Conservation (phyloP, 2,329 filamentous ascomycete species). For the Monosporascus sp. region DNA sequence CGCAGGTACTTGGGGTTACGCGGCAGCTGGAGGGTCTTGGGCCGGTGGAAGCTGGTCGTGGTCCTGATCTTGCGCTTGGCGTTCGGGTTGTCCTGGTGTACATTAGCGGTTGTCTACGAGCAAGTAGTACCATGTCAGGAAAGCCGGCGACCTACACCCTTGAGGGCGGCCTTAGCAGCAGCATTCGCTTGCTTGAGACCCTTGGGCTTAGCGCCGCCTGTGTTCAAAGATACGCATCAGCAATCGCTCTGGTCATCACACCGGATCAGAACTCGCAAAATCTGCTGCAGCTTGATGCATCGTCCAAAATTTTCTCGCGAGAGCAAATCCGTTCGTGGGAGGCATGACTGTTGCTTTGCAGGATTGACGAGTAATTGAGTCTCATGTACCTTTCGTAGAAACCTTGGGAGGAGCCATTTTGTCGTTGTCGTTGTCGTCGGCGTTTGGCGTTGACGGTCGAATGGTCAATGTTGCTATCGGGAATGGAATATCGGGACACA, state of each 20-base stretch:
- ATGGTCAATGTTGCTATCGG: not conserved
- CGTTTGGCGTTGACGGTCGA: not conserved
- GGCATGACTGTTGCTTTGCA: not conserved
- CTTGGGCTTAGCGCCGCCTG: constrained; percentile 54
- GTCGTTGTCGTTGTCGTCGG: constrained; percentile 18
- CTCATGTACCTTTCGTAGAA: constrained; percentile 45
- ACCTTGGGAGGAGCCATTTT: constrained; percentile 35
- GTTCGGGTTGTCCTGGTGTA: constrained; percentile 50
- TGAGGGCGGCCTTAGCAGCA: constrained; percentile 93
- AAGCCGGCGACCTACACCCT: constrained; percentile 67
- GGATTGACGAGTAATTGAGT: not conserved
- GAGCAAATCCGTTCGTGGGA: constrained; percentile 5
- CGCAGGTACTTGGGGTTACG: constrained; percentile 93
- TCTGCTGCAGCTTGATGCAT: constrained; percentile 66
- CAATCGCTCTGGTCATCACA: constrained; percentile 53
- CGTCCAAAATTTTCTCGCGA: constrained; percentile 20
- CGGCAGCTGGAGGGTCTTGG: constrained; percentile 91
- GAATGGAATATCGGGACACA: constrained; percentile 1
- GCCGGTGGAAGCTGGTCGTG: constrained; percentile 93
- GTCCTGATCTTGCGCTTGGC: constrained; percentile 91
- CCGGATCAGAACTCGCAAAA: constrained; percentile 63
- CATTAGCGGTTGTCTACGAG: not conserved
- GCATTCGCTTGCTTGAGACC: constrained; percentile 81
- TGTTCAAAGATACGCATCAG: constrained; percentile 54
- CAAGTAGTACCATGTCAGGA: no score